Conservation (phyloP, 371 early-diverging fungal species). For the Phascolomyces articulosus region DNA sequence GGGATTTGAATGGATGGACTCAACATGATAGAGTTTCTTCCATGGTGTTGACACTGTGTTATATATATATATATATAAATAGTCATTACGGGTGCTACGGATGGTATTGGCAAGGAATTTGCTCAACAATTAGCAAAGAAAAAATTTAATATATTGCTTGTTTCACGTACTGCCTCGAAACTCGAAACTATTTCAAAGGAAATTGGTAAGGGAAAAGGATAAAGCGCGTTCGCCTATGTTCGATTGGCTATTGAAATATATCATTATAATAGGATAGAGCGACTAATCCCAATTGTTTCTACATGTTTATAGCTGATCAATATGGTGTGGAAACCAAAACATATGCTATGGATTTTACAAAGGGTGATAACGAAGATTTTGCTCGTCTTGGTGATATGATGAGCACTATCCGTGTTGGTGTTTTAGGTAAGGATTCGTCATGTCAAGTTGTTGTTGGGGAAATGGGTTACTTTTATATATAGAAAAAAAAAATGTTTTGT, state of each 20-base stretch:
- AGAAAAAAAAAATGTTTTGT: background rate
- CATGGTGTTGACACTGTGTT: background rate
- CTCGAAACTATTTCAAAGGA: constrained; percentile 80
- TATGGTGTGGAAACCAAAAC: constrained; percentile 73
- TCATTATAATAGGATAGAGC: too few relatives aligned
- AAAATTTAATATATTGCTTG: constrained; percentile 86
- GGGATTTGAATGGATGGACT: too few relatives aligned
- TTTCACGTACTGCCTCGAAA: constrained; percentile 88
- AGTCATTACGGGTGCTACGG: constrained; percentile 97
- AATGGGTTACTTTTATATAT: background rate
- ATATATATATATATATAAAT: constrained; percentile 1
- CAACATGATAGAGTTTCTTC: too few relatives aligned
- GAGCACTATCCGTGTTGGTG: constrained; percentile 63
- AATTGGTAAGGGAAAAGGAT: constrained; percentile 47
- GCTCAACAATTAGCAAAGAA: constrained; percentile 88
- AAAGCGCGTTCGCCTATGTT: background rate
- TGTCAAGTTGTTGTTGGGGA: background rate
- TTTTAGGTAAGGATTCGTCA: constrained; percentile 54
- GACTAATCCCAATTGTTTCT: background rate
- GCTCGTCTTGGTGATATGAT: constrained; percentile 63
- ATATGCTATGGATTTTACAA: constrained; percentile 85
- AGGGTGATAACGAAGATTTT: constrained; percentile 68
- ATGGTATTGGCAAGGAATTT: constrained; percentile 97
- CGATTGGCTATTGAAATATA: too few relatives aligned
- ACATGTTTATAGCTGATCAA: constrained; percentile 26